Percentiles rank a stretch among this genome's conserved stretches.
phyloP scores from a whole-genome alignment of 2,329 filamentous ascomycete genomes.

The Coccinonectria pachysandricola region DNA sequence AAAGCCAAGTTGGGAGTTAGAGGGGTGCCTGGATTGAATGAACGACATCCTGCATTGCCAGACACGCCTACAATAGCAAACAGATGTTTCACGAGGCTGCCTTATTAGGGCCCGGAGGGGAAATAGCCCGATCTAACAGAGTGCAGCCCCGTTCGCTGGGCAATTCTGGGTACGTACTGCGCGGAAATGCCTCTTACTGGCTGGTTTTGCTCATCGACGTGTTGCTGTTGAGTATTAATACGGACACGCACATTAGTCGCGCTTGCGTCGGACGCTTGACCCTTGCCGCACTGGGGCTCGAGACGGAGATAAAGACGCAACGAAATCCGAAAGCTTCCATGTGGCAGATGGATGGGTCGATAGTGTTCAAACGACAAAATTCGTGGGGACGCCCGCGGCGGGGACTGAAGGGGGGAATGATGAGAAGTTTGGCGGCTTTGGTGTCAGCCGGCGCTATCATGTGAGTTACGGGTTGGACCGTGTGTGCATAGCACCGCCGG shows the following conservation, averaged over 20 bases:
- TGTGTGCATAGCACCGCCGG: slow-evolving; percentile 19
- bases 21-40: too few relatives aligned
- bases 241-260: too few relatives aligned
- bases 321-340: slow-evolving; percentile 8
- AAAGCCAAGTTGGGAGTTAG: too few relatives aligned
- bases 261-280: slow-evolving; percentile 12
- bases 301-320: slow-evolving; percentile 5
- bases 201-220: too few relatives aligned
- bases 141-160: slow-evolving; percentile 16
- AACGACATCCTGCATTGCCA: too few relatives aligned
- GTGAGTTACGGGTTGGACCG: slow-evolving; percentile 26
- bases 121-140: slow-evolving; percentile 17
- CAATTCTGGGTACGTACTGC: slow-evolving; percentile 11
- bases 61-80: too few relatives aligned
- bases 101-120: slow-evolving; percentile 4
- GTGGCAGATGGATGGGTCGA: slow-evolving; percentile 8
- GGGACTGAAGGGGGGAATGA: slow-evolving; percentile 9
- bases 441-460: slow-evolving; percentile 19
- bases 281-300: slow-evolving; percentile 9
- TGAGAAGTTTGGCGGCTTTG: slow-evolving; percentile 14
- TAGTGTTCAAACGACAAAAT: slow-evolving; percentile 6
- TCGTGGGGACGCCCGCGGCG: slow-evolving; percentile 13
- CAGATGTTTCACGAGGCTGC: too few relatives aligned
- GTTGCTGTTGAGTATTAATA: too few relatives aligned
- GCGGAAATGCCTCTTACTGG: too few relatives aligned